phyloP scores from a whole-genome alignment of 2,329 filamentous ascomycete genomes.

The Fusarium siculi region DNA sequence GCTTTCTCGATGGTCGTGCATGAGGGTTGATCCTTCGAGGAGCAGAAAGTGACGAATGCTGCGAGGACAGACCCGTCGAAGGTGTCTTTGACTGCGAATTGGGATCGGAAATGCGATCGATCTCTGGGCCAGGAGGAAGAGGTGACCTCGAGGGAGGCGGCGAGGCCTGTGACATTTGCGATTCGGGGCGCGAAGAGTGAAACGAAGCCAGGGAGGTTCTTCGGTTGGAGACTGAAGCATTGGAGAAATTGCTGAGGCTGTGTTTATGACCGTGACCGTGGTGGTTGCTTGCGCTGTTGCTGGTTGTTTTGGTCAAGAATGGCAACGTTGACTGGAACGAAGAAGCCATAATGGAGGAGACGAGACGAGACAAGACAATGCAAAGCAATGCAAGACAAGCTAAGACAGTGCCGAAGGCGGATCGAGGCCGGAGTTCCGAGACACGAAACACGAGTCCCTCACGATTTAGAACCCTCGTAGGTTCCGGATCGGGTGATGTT shows the following conservation, averaged over 20 bases:
- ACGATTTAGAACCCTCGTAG: conserved; percentile 30
- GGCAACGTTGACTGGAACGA: conserved; percentile 52
- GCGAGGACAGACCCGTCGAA: conserved; percentile 68
- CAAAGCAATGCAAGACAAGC: conserved; percentile 3
- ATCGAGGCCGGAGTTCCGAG: conserved; percentile 21
- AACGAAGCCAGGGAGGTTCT: conserved; percentile 73
- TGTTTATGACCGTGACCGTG: conserved; percentile 46
- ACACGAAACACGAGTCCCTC: conserved; percentile 26
- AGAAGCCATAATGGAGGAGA: conserved; percentile 39
- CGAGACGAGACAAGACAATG: conserved; percentile 9
- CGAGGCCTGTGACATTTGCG: conserved; percentile 65
- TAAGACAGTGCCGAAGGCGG: conserved; percentile 24
- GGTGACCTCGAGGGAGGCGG: conserved; percentile 67
- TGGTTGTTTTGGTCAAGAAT: conserved; percentile 52
- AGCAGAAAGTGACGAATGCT: conserved; percentile 69
- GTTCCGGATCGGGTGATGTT: conserved; percentile 35
- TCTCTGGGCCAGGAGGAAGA: conserved; percentile 60
- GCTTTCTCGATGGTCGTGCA: conserved; percentile 63
- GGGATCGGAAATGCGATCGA: conserved; percentile 67
- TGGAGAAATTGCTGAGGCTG: conserved; percentile 49
- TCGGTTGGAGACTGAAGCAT: conserved; percentile 47
- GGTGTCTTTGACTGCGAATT: conserved; percentile 70
- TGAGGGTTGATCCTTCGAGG: conserved; percentile 62
- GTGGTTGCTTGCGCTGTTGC: conserved; percentile 30
- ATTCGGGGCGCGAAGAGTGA: conserved; percentile 67